A percentile compares a stretch with the other conserved stretches of the same genome.
Conservation (phyloP, 73 alveolate genomes). For the Tetrahymena borealis region DNA sequence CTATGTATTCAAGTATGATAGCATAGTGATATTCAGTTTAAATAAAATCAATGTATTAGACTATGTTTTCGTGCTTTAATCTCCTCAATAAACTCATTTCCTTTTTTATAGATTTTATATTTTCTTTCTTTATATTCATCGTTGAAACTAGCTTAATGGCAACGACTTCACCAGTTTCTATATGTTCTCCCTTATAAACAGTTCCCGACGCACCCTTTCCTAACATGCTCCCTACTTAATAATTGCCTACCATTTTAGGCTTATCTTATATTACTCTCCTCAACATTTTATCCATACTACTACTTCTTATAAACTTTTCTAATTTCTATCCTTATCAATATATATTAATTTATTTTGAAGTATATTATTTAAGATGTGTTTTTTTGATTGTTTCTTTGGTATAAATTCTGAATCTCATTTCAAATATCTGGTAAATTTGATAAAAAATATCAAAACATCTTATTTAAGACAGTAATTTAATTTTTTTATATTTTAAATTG, state of each 20-base stretch:
- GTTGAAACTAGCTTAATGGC: constrained; percentile 90
- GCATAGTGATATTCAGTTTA: constrained; percentile 81
- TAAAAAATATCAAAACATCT: too few relatives aligned
- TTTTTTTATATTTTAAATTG: too few relatives aligned
- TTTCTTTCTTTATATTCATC: constrained; percentile 63
- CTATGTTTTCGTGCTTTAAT: constrained; percentile 91
- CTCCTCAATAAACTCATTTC: constrained; percentile 84
- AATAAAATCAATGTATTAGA: constrained; percentile 90
- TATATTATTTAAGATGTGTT: too few relatives aligned
- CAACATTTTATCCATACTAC: not conserved
- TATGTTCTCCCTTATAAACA: constrained; percentile 89
- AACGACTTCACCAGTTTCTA: constrained; percentile 84
- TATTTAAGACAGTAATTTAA: too few relatives aligned
- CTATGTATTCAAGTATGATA: constrained; percentile 89
- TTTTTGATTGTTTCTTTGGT: too few relatives aligned
- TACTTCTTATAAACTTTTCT: too few relatives aligned
- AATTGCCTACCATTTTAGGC: constrained; percentile 44
- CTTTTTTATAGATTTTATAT: constrained; percentile 64
- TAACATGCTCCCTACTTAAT: constrained; percentile 56
- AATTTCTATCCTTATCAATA: too few relatives aligned
- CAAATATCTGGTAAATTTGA: too few relatives aligned
- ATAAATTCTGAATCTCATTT: too few relatives aligned
- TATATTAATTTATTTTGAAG: too few relatives aligned
- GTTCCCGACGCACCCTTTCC: constrained; percentile 97
- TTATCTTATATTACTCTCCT: not conserved